A percentile compares a stretch with the other conserved stretches of the same genome.
phyloP scores from a whole-genome alignment of 2,329 filamentous ascomycete genomes.

The Ophiostoma sp. region DNA sequence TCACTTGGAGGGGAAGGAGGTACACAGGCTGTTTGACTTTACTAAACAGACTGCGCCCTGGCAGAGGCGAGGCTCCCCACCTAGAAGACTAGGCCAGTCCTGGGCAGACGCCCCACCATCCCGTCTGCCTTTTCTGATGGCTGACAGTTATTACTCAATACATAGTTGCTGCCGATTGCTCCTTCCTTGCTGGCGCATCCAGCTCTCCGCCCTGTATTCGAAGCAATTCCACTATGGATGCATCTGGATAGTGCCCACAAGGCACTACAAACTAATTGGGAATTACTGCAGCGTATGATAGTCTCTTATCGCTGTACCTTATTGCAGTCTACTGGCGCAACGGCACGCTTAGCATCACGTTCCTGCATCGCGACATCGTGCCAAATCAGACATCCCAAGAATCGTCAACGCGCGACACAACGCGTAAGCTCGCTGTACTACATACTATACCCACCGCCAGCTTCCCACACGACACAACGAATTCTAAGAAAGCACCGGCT shows the following conservation, averaged over 20 bases:
- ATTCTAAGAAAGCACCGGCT: neutral
- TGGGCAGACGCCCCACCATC: neutral
- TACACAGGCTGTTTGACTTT: neutral
- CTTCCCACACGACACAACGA: neutral
- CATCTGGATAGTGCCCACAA: neutral
- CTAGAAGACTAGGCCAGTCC: neutral
- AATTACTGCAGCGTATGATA: neutral
- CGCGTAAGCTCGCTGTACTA: neutral
- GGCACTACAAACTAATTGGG: neutral
- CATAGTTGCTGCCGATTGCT: neutral
- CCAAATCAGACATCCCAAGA: neutral
- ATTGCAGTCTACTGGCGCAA: neutral
- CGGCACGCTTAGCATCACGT: neutral
- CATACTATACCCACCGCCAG: neutral
- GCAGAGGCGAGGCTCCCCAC: neutral
- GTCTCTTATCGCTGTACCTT: neutral
- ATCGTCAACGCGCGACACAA: neutral
- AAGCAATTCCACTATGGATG: neutral
- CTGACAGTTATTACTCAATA: neutral
- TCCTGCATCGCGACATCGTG: neutral
- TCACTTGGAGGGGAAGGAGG: neutral
- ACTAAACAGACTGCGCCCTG: neutral
- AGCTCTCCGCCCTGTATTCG: neutral
- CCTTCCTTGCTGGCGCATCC: neutral
- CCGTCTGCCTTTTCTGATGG: neutral